Conservation (phyloP, 257 asterid genomes). For the Solanum arcanum region DNA sequence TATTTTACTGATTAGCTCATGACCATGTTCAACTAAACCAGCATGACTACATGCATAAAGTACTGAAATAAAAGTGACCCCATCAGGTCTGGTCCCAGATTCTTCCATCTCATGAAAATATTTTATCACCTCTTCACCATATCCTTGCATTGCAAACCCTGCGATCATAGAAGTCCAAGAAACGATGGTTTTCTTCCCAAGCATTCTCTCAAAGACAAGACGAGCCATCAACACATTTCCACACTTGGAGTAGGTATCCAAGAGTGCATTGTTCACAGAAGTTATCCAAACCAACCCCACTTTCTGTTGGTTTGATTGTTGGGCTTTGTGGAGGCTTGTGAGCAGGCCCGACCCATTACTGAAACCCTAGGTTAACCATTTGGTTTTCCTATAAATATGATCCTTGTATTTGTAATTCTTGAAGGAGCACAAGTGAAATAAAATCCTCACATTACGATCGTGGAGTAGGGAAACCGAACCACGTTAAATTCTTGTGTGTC, state of each 20-base stretch:
- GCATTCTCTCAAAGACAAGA: constrained; percentile 50
- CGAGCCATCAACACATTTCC: constrained; percentile 69
- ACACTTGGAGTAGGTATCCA: constrained; percentile 67
- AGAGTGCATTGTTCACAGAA: constrained; percentile 14
- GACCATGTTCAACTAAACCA: constrained; percentile 60
- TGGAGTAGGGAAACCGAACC: too few relatives aligned
- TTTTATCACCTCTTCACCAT: constrained; percentile 52
- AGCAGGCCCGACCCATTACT: too few relatives aligned
- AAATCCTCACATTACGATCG: too few relatives aligned
- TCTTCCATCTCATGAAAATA: constrained; percentile 58
- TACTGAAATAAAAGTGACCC: constrained; percentile 37
- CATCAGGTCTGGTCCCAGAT: constrained; percentile 56
- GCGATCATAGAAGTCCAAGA: constrained; percentile 74
- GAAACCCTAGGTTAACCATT: too few relatives aligned
- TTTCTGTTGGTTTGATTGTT: too few relatives aligned
- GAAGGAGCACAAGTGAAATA: too few relatives aligned
- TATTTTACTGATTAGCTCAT: constrained; percentile 44
- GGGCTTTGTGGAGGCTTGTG: too few relatives aligned
- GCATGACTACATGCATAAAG: constrained; percentile 88
- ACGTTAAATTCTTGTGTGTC: too few relatives aligned
- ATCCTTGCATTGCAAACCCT: constrained; percentile 78
- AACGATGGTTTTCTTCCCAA: constrained; percentile 42
- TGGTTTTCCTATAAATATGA: too few relatives aligned
- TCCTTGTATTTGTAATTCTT: too few relatives aligned
- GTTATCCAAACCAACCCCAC: constrained; percentile 44